A percentile compares a stretch with the other conserved stretches of the same genome.
These are phyloP conservation scores for Shiraia sp. DNA, from an alignment of 2,329 filamentous ascomycete genomes.

Conservation along the genomic window DNA sequence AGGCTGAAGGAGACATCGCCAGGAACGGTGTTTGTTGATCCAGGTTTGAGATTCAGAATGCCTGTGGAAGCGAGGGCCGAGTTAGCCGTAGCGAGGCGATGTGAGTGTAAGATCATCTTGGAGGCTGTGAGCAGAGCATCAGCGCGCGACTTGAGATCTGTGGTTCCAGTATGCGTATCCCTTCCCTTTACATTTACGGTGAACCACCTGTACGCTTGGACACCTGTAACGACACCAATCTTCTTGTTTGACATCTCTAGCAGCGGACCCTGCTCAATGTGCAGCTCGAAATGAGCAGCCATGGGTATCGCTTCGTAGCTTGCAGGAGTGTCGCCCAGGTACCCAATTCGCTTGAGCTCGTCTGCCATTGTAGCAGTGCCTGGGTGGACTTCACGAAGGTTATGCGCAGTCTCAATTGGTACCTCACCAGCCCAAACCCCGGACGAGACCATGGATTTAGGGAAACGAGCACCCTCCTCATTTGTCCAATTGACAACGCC, in stretches of 20 bases:
- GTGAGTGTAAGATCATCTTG: constrained; percentile 68
- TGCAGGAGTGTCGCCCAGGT: constrained; percentile 63
- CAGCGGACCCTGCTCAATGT: constrained; percentile 83
- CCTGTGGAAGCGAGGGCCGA: constrained; percentile 70
- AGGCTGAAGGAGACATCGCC: constrained; percentile 69
- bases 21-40: constrained; percentile 75
- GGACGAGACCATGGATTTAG: constrained; percentile 72
- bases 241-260: constrained; percentile 67
- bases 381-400: constrained; percentile 64
- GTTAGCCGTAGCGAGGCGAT: constrained; percentile 64
- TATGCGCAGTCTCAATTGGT: constrained; percentile 62
- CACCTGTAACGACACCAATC: constrained; percentile 71
- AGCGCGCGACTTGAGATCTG: constrained; percentile 66
- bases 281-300: constrained; percentile 79
- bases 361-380: constrained; percentile 65
- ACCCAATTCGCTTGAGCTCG: constrained; percentile 73
- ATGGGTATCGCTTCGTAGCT: constrained; percentile 65
- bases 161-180: constrained; percentile 77
- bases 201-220: constrained; percentile 77
- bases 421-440: constrained; percentile 77
- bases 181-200: constrained; percentile 67
- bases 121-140: constrained; percentile 71
- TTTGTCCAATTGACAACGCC: constrained; percentile 82
- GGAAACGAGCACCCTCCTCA: constrained; percentile 81
- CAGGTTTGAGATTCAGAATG: constrained; percentile 67